These are phyloP conservation scores for Lachancea nothofagi DNA, from an alignment of 805 yeast species.

Conservation along the genomic window DNA sequence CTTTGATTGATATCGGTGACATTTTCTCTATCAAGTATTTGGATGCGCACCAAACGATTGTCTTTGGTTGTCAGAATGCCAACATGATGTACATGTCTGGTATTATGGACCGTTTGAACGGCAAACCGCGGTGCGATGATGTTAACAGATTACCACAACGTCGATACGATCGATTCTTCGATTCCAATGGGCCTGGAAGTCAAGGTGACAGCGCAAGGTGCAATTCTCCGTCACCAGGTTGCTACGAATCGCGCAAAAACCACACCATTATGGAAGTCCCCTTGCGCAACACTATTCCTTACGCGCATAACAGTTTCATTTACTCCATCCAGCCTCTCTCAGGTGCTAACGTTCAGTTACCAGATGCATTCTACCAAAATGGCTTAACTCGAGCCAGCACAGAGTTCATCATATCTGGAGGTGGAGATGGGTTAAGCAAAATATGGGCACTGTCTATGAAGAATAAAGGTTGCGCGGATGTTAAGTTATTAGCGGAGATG, in stretches of 20 bases:
- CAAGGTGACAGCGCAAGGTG: background rate
- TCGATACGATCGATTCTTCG: constrained; percentile 80
- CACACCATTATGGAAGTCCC: constrained; percentile 59
- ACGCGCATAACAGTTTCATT: constrained; percentile 90
- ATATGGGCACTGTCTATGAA: constrained; percentile 53
- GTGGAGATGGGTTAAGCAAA: constrained; percentile 88
- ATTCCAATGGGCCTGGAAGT: constrained; percentile 68
- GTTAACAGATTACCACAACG: constrained; percentile 49
- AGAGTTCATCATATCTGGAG: constrained; percentile 57
- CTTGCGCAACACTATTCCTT: constrained; percentile 55
- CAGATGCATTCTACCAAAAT: constrained; percentile 5
- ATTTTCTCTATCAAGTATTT: constrained; percentile 79
- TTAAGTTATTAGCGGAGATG: constrained; percentile 16
- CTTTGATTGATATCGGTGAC: constrained; percentile 87
- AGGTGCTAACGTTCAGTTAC: constrained; percentile 1
- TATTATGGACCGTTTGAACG: constrained; percentile 21
- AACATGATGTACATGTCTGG: constrained; percentile 66
- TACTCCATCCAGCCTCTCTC: constrained; percentile 48
- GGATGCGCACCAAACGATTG: constrained; percentile 51
- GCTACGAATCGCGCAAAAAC: constrained; percentile 1
- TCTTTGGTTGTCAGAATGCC: constrained; percentile 91
- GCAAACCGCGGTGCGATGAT: constrained; percentile 16
- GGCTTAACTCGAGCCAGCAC: constrained; percentile 10
- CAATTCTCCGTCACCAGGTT: constrained; percentile 8
- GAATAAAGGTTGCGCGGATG: background rate